These are phyloP conservation scores for Fusarium luffae DNA, from an alignment of 2,329 filamentous ascomycete species.

Conservation along the genomic window DNA sequence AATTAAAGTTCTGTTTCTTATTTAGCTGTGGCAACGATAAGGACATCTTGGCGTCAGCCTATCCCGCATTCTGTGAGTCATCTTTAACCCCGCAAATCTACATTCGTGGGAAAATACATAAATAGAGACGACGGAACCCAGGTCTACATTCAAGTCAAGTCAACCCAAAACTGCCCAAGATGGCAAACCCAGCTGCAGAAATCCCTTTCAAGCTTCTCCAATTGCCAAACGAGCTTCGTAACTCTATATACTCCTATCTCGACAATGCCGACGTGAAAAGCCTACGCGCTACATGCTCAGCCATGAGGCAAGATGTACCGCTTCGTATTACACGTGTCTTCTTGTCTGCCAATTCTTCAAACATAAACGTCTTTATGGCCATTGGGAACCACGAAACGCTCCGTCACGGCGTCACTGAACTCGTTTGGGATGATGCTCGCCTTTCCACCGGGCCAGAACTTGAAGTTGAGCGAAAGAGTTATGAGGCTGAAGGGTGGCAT, in stretches of 20 bases:
- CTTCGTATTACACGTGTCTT: background rate
- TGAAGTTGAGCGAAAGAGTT: no score
- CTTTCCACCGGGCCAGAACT: background rate
- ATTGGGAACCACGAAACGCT: background rate
- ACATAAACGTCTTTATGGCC: background rate
- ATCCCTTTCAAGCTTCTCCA: background rate
- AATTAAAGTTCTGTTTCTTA: no score
- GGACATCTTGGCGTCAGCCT: no score
- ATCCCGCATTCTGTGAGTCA: no score
- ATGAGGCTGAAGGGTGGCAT: no score
- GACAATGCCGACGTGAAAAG: background rate
- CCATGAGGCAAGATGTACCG: background rate
- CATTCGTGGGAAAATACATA: no score
- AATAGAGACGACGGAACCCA: no score
- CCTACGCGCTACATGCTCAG: background rate
- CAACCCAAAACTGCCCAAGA: no score
- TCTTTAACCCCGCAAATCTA: no score
- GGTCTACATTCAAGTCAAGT: no score
- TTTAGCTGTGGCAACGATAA: no score
- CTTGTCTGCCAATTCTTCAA: conserved; percentile 2
- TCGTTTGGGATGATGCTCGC: conserved; percentile 4
- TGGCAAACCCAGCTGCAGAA: no score
- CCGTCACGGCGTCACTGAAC: conserved; percentile 1
- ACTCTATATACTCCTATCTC: background rate
- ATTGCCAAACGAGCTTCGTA: background rate